A percentile compares a stretch with the other conserved stretches of the same genome.
Conservation (phyloP, 257 asterid species). For the Rhazya stricta region DNA sequence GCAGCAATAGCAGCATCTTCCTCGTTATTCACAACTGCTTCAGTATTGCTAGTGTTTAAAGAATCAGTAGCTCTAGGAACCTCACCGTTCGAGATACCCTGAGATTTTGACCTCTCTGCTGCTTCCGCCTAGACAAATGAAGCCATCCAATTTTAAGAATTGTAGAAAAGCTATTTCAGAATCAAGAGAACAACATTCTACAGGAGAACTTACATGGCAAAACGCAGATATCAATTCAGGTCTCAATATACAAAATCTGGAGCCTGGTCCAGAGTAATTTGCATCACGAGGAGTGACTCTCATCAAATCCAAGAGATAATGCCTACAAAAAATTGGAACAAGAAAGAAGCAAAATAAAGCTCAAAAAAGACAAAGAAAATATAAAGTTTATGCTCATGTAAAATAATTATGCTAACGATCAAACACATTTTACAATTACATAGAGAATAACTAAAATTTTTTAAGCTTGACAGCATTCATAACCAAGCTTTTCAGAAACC, state of each 20-base stretch:
- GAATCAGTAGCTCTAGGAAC: conserved; percentile 38
- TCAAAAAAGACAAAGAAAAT: background rate
- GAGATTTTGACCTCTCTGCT: conserved; percentile 49
- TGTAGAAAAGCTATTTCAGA: conserved; percentile 4
- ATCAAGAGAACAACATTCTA: conserved; percentile 1
- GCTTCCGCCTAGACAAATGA: conserved; percentile 48
- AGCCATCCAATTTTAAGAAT: conserved; percentile 1
- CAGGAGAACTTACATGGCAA: conserved; percentile 56
- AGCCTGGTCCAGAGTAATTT: conserved; percentile 65
- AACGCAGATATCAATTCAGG: conserved; percentile 80
- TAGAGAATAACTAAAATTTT: background rate
- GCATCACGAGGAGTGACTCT: conserved; percentile 99
- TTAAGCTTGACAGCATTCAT: background rate
- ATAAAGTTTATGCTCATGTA: background rate
- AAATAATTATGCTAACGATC: background rate
- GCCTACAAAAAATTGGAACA: conserved; percentile 39
- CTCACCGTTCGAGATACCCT: conserved; percentile 35
- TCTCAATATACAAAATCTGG: conserved; percentile 86
- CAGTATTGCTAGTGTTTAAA: conserved; percentile 29
- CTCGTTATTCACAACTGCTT: conserved; percentile 25
- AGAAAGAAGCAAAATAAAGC: conserved; percentile 13
- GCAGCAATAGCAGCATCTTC: conserved; percentile 31
- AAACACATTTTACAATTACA: background rate
- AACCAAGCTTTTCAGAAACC: background rate
- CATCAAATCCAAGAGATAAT: conserved; percentile 91